Conservation (phyloP, 306 rosid genomes). For the Nissolia schottii region DNA sequence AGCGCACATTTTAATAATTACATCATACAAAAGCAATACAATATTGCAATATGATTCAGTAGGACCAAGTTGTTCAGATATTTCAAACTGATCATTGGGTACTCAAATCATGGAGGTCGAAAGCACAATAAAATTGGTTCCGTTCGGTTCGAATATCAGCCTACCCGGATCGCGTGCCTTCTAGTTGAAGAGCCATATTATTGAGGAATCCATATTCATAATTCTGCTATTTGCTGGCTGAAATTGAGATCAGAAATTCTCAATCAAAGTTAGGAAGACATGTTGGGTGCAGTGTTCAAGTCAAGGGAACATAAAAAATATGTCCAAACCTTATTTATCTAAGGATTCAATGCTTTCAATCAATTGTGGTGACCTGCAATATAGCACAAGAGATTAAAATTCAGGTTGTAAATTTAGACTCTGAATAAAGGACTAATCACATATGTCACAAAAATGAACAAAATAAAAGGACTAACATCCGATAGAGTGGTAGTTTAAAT, state of each 20-base stretch:
- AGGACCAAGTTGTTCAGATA: background rate
- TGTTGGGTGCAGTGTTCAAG: background rate
- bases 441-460: background rate
- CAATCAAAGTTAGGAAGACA: background rate
- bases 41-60: slow-evolving; percentile 1
- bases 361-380: slow-evolving; percentile 57
- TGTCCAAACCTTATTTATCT: slow-evolving; percentile 29
- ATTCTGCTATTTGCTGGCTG: background rate
- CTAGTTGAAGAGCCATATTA: background rate
- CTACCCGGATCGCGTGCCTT: background rate
- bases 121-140: slow-evolving; percentile 1
- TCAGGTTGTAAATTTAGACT: background rate
- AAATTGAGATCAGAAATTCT: slow-evolving; percentile 8
- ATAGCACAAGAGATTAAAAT: background rate
- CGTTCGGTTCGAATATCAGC: too few species aligned
- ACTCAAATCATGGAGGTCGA: background rate
- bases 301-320: background rate
- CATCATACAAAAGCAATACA: background rate
- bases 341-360: slow-evolving; percentile 34
- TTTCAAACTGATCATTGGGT: background rate
- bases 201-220: background rate
- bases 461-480: background rate
- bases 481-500: too few species aligned
- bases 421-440: background rate
- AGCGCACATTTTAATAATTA: background rate